Base-by-base conservation (phyloP, 768 basidiomycete species). In the Lactarius trivialis region DNA sequence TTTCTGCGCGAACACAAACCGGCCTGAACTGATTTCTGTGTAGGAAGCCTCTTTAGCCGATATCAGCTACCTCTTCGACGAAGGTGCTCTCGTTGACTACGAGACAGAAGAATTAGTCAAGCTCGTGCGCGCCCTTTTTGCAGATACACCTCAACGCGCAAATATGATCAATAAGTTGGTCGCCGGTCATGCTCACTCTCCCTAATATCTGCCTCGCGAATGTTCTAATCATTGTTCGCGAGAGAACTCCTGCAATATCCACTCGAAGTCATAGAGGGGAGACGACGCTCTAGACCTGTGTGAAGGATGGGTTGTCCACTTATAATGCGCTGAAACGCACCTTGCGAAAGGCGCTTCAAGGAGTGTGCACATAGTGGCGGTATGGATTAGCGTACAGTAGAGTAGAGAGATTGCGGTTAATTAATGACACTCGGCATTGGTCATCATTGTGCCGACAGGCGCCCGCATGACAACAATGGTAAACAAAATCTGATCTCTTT, bases 41-140 rank as follows among this genome's bases (percentile, higher is more conserved):
- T 67, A 94, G 93, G 92, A 93, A 73, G 94, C 93, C 1, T 92
- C 91, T 34, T 84, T 98, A 72, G 90, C 85, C 41, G 95, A 98
- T 72, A 86, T 97, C 56, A 86, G 87, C 30, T 95, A 96, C 72
- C 82, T 97, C 9, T 94, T 94, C 71, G 92, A 94, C 66, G 86
- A 90, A 68, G 92, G 94, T 11, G 87, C 91, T 6, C 76, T 98
- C 65, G 85, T 96, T 33, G 95, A 98, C 73, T 98, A 94, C 72
- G 84, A 89, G 64, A 80, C 86, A 8, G 83, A 89, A 14, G 43
- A 24, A 11, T 21, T 45, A 21, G 43, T 45, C 21, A 24, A 45
- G 9, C 19, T 24, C 21, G 4, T 19, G 11, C 43, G 39, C 39
- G 11, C 39, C 12, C 39, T 39, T 39, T 21, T 24, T 9, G 19